A percentile compares a stretch with the other conserved stretches of the same genome.
Evolutionary conservation across 2,329 filamentous ascomycete genomes (phyloP).

Genomic region (Colletotrichum camelliae): DNA sequence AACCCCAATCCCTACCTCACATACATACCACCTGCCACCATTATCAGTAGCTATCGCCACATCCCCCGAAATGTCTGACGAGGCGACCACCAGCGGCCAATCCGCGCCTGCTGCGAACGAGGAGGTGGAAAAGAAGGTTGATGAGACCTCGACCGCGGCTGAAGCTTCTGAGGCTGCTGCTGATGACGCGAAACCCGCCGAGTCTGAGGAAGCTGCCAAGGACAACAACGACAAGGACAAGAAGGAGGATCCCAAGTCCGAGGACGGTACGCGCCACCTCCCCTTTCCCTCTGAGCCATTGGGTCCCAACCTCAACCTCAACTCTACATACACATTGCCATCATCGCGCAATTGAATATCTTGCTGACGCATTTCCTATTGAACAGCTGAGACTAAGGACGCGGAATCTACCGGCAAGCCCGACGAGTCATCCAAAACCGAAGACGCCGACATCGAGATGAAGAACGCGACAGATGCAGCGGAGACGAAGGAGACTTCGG

Average conservation of each 20-base stretch:
- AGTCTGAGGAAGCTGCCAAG: slow-evolving; percentile 27
- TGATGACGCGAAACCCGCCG: slow-evolving; percentile 29
- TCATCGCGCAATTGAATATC: slow-evolving; percentile 16
- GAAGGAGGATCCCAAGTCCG: slow-evolving; percentile 29
- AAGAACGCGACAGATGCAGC: slow-evolving; percentile 71
- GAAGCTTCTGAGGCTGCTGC: slow-evolving; percentile 30
- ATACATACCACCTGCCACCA: neutral
- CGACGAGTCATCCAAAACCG: slow-evolving; percentile 34
- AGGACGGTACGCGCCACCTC: slow-evolving; percentile 35
- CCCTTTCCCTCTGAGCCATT: neutral
- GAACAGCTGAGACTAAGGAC: slow-evolving; percentile 29
- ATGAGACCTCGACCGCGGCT: slow-evolving; percentile 35
- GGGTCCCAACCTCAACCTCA: neutral
- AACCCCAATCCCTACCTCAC: slow-evolving; percentile 1
- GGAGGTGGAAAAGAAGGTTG: slow-evolving; percentile 35
- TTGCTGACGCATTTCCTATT: neutral
- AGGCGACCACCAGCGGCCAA: slow-evolving; percentile 28
- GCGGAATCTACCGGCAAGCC: slow-evolving; percentile 34
- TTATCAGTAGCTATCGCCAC: slow-evolving; percentile 13
- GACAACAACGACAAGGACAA: slow-evolving; percentile 25
- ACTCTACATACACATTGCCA: neutral
- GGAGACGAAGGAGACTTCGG: slow-evolving; percentile 35
- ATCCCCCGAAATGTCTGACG: slow-evolving; percentile 42
- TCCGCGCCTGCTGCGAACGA: slow-evolving; percentile 18
- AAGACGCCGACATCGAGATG: slow-evolving; percentile 64